Evolutionary conservation across 345 rosid species (phyloP).

Genomic region (Kernera saxatilis): DNA sequence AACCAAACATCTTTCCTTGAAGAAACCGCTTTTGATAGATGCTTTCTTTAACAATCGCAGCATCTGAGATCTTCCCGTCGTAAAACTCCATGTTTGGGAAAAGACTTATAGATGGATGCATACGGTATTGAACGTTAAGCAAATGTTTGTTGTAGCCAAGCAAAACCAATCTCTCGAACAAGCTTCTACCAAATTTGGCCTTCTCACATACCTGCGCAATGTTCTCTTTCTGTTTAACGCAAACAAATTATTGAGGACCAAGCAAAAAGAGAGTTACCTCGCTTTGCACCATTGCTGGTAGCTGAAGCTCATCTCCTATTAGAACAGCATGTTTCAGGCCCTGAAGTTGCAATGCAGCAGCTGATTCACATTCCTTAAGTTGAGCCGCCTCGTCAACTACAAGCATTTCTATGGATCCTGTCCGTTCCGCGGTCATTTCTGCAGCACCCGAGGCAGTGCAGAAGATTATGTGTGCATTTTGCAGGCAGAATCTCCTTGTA

Average conservation of each 20-base stretch:
- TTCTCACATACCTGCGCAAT: conserved; percentile 33
- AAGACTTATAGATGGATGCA: conserved; percentile 64
- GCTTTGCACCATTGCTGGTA: conserved; percentile 46
- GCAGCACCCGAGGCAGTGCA: conserved; percentile 39
- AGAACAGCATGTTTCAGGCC: conserved; percentile 40
- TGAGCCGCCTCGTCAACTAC: conserved; percentile 53
- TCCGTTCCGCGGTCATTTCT: conserved; percentile 9
- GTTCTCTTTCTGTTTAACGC: not conserved
- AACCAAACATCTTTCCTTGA: conserved; percentile 34
- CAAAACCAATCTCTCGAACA: conserved; percentile 52
- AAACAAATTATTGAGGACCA: too few relatives aligned
- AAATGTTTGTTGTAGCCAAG: conserved; percentile 46
- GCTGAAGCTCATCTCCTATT: conserved; percentile 42
- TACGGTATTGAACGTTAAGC: conserved; percentile 52
- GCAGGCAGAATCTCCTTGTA: conserved; percentile 11
- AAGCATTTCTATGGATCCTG: conserved; percentile 20
- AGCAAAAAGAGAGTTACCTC: conserved; percentile 27
- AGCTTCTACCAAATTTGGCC: conserved; percentile 56
- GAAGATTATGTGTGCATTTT: conserved; percentile 34
- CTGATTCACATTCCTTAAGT: conserved; percentile 48
- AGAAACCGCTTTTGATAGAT: conserved; percentile 26
- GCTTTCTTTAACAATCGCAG: conserved; percentile 29
- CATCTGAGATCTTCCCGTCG: conserved; percentile 35
- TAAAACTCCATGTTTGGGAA: conserved; percentile 55
- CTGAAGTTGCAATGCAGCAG: conserved; percentile 37